phyloP scores from a whole-genome alignment of 2,329 filamentous ascomycete genomes.

The Emericellopsis cladophorae region DNA sequence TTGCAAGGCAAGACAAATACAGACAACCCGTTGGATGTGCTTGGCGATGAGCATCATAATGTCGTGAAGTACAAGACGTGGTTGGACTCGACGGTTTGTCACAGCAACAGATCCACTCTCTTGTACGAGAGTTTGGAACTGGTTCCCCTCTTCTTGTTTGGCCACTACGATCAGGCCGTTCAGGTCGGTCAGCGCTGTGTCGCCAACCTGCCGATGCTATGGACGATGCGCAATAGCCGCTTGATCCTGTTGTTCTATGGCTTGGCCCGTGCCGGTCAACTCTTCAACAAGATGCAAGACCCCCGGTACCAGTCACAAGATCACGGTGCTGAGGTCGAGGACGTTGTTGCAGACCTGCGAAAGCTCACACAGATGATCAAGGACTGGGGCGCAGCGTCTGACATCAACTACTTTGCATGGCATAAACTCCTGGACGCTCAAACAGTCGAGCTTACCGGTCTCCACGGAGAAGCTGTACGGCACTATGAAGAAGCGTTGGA shows the following conservation, averaged over 20 bases:
- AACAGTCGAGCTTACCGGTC: constrained; percentile 45
- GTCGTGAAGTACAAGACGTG: constrained; percentile 46
- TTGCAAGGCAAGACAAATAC: constrained; percentile 60
- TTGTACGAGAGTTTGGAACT: constrained; percentile 59
- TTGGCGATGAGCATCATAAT: constrained; percentile 58
- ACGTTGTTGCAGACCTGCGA: constrained; percentile 39
- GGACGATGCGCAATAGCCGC: constrained; percentile 47
- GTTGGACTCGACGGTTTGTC: constrained; percentile 35
- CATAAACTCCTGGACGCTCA: constrained; percentile 57
- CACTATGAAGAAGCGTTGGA: constrained; percentile 62
- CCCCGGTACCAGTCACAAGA: constrained; percentile 28
- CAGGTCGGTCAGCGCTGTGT: constrained; percentile 40
- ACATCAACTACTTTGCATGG: constrained; percentile 62
- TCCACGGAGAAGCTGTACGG: constrained; percentile 45
- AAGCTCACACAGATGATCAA: constrained; percentile 47
- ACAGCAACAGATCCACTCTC: constrained; percentile 50
- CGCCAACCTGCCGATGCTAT: constrained; percentile 34
- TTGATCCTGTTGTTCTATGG: constrained; percentile 48
- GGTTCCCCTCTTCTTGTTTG: constrained; percentile 49
- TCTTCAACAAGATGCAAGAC: constrained; percentile 36
- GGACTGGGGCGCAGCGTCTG: constrained; percentile 49
- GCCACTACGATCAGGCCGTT: constrained; percentile 46
- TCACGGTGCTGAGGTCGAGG: constrained; percentile 26
- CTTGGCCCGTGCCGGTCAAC: constrained; percentile 37
- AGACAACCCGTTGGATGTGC: constrained; percentile 37